Conservation (phyloP, 192 early-diverging fungal species). For the Coemansia sp. region DNA sequence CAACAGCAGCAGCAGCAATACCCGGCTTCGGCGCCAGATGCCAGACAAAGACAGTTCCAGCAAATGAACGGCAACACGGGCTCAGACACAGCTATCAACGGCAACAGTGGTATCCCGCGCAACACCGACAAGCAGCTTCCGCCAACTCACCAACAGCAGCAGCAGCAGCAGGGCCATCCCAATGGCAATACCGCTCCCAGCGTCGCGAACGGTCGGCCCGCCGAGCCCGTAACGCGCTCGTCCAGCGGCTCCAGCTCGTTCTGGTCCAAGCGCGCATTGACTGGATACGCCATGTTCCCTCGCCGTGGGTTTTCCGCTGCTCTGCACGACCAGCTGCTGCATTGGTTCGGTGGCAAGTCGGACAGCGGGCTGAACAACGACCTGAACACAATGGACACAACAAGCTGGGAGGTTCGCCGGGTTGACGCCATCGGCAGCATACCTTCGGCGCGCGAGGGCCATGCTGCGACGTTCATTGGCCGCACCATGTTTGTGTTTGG, state of each 20-base stretch:
- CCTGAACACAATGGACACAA: constrained; percentile 42
- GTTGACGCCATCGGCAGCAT: constrained; percentile 31
- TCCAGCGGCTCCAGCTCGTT: constrained; percentile 23
- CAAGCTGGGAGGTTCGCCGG: constrained; percentile 35
- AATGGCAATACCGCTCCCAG: background rate
- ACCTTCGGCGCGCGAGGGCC: constrained; percentile 49
- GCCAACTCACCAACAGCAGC: constrained; percentile 1
- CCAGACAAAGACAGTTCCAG: constrained; percentile 12
- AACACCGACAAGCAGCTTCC: background rate
- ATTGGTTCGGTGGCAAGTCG: constrained; percentile 54
- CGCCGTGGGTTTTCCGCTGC: constrained; percentile 52
- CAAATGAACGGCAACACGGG: constrained; percentile 13
- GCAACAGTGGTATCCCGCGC: constrained; percentile 5
- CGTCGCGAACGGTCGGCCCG: background rate
- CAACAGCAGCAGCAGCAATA: constrained; percentile 14
- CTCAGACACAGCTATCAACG: constrained; percentile 6
- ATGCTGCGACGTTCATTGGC: constrained; percentile 52
- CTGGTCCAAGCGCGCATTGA: constrained; percentile 38
- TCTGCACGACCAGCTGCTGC: constrained; percentile 35
- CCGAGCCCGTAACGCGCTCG: constrained; percentile 3
- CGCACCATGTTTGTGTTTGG: constrained; percentile 60
- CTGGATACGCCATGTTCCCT: constrained; percentile 43
- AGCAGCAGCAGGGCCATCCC: constrained; percentile 8
- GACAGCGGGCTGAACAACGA: constrained; percentile 42
- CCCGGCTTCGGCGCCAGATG: constrained; percentile 30